Base-by-base conservation (phyloP, 2,329 filamentous ascomycete genomes). In the Ceratocystis cacaofunesta region DNA sequence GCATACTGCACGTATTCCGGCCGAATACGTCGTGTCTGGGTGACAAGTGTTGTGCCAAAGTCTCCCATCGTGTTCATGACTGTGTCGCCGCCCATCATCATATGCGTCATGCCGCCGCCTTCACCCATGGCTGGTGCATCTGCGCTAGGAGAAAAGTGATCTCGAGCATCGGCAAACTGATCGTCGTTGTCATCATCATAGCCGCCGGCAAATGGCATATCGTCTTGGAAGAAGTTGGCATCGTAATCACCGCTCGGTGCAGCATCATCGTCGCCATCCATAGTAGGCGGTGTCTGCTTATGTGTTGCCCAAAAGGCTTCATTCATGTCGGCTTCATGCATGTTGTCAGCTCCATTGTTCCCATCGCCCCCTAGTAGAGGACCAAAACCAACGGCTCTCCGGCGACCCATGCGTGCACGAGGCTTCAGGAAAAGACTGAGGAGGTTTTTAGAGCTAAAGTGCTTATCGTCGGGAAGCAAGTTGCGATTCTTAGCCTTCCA, bases 151-250 rank as follows among this genome's bases (percentile, higher is more conserved):
- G 87, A 88, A 73, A 92, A 88, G 70, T 89, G 85, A 70, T 94
- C 89, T 58, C 86, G 79, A 36, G 89, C 89, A 73, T 94, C 89
- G 3, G 88, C 87, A 74, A 94, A 94, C 71, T 88, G 86, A 67
- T 81, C 71, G 63, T 88, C 86, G 61, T 88, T 85, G 61, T 88
- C 86, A 64, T 89, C 87, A 52, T 87, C 85, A 32, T 80, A 79
- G 19, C 82, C 79, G 25, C 79, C 75, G 60, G 80, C 78, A 70
- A 90, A 82, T 1, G 86, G 85, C 69, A 92, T 78, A 70, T 92
- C 89, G 71, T 97, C 94, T 71, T 94, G 88, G 78, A 97, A 99
- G 82, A 97, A 99, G 75, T 97, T 89, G 67, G 94, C 92, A 73
- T 97, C 91, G 75, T 97, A 99, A 72, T 95, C 87, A 68, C 92